Percentiles rank a stretch among this genome's conserved stretches.
Conservation (phyloP, 208 protist species). For the Blastocrithidia nonstop region DNA sequence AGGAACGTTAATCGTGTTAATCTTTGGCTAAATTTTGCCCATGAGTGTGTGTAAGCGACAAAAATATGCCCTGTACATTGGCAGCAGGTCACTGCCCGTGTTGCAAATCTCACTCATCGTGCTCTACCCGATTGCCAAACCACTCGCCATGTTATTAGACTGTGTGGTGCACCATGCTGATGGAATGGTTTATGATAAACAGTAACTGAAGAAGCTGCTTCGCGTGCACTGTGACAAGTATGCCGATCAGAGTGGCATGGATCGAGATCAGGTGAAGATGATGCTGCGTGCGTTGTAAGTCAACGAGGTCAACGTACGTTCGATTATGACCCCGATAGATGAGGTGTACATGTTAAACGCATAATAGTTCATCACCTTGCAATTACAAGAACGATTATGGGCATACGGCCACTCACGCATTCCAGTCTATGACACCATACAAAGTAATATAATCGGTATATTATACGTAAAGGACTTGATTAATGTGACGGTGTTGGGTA, state of each 20-base stretch:
- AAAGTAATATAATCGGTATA: conserved; percentile 37
- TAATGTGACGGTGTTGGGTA: conserved; percentile 13
- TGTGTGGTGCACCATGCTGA: conserved; percentile 51
- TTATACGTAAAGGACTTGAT: conserved; percentile 68
- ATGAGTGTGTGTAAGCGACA: conserved; percentile 69
- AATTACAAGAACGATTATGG: conserved; percentile 42
- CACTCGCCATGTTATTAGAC: conserved; percentile 56
- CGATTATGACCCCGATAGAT: conserved; percentile 40
- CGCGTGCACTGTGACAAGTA: conserved; percentile 63
- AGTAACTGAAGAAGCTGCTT: conserved; percentile 65
- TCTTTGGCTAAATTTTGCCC: conserved; percentile 67
- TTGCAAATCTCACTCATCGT: conserved; percentile 46
- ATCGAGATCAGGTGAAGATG: conserved; percentile 47
- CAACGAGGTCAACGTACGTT: conserved; percentile 25
- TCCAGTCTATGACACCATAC: conserved; percentile 28
- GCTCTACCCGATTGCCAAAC: conserved; percentile 55
- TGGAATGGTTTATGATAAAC: conserved; percentile 59
- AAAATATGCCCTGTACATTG: conserved; percentile 44
- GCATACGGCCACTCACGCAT: conserved; percentile 54
- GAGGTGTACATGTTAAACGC: conserved; percentile 34
- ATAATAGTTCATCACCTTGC: conserved; percentile 12
- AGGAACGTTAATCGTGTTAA: conserved; percentile 40
- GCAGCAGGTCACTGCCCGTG: conserved; percentile 26
- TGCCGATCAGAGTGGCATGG: conserved; percentile 41
- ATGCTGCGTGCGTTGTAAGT: conserved; percentile 62